These are phyloP conservation scores for Stephania yunnanensis DNA, from an alignment of 164 flowering plant genomes.

Conservation along the genomic window DNA sequence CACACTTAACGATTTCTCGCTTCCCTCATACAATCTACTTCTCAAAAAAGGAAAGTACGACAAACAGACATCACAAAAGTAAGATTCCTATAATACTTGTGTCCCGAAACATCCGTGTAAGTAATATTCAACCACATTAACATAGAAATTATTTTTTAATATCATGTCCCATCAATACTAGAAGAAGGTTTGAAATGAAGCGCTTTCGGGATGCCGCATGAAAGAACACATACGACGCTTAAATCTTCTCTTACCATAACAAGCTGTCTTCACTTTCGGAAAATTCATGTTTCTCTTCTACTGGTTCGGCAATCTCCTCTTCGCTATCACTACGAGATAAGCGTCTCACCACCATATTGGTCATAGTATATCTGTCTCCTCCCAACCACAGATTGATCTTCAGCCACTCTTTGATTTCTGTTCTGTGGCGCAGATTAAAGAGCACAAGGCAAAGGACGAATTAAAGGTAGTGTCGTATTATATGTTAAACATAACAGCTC, in stretches of 20 bases:
- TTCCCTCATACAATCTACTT: background rate
- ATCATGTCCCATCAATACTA: background rate
- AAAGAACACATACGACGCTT: background rate
- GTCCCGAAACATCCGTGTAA: background rate
- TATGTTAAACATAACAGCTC: background rate
- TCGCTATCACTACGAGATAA: constrained; percentile 96
- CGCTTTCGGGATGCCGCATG: background rate
- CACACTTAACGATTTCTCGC: background rate
- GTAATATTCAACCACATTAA: background rate
- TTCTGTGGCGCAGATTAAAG: constrained; percentile 30
- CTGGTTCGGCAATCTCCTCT: constrained; percentile 71
- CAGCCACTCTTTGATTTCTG: constrained; percentile 99
- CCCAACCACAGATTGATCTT: constrained; percentile 94
- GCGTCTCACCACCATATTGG: constrained; percentile 79
- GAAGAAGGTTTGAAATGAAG: background rate
- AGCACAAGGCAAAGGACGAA: constrained; percentile 15
- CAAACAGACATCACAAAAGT: background rate
- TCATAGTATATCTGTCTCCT: constrained; percentile 94
- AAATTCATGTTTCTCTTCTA: constrained; percentile 78
- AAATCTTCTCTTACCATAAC: constrained; percentile 47
- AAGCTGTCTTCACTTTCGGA: constrained; percentile 84
- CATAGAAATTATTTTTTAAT: background rate
- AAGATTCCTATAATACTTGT: background rate
- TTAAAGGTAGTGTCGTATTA: background rate
- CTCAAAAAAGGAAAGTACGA: background rate